A percentile compares a stretch with the other conserved stretches of the same genome.
Conservation (phyloP, 768 basidiomycete species). For the Mycena latifolia region DNA sequence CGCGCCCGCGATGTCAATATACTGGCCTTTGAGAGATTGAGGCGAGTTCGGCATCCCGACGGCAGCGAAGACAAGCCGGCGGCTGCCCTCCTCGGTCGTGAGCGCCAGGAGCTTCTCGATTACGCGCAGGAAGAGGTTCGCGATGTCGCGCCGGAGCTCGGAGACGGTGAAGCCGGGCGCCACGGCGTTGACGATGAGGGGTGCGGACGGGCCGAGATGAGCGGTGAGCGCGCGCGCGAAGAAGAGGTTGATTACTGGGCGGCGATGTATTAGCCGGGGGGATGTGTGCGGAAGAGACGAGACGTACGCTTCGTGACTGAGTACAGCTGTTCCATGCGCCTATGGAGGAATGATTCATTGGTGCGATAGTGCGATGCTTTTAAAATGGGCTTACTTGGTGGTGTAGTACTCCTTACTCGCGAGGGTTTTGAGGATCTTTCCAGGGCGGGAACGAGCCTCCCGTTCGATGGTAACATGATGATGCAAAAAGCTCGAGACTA, state of each 20-base stretch:
- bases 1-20: background rate
- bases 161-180: conserved; percentile 49
- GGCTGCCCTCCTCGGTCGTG: background rate
- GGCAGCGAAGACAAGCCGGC: background rate
- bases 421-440: conserved; percentile 42
- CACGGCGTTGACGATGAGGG: conserved; percentile 41
- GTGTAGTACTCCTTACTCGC: conserved; percentile 38
- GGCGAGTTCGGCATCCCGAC: background rate
- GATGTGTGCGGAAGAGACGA: background rate
- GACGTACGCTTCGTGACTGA: conserved; percentile 42
- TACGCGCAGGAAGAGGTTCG: background rate
- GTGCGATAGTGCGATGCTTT: background rate
- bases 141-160: conserved; percentile 33
- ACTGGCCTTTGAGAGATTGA: background rate
- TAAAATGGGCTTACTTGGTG: conserved; percentile 36
- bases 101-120: background rate
- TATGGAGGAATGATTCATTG: background rate
- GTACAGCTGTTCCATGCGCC: conserved; percentile 38
- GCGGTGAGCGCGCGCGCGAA: conserved; percentile 45
- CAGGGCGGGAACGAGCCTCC: conserved; percentile 38
- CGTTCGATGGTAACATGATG: conserved; percentile 33
- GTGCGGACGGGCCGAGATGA: conserved; percentile 33
- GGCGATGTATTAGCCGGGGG: background rate
- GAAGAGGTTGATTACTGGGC: conserved; percentile 46
- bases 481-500: conserved; percentile 47